Conservation (phyloP, 305 asterid species). For the Fraxinus angustifolia region DNA sequence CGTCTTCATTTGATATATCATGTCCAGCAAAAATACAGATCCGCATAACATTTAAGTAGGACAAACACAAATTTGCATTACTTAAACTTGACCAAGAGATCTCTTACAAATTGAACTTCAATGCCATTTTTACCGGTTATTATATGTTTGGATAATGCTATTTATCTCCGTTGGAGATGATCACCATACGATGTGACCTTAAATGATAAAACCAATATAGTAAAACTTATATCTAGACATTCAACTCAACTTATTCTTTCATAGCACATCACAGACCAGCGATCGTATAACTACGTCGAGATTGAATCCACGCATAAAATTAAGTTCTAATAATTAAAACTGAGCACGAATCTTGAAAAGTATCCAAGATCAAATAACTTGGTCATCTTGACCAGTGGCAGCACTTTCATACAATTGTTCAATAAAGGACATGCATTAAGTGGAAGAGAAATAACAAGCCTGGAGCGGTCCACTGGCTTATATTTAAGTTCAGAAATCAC, state of each 20-base stretch:
- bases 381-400: background rate
- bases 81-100: no score
- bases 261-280: background rate
- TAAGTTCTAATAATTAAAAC: background rate
- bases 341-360: background rate
- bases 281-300: background rate
- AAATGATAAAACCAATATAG: no score
- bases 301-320: background rate
- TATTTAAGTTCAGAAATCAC: background rate
- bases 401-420: background rate
- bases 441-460: background rate
- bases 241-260: background rate
- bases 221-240: no score
- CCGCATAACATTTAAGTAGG: no score
- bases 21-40: no score
- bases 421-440: background rate
- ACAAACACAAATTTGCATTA: no score
- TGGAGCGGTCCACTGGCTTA: background rate
- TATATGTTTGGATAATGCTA: no score
- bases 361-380: background rate
- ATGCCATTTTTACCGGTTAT: no score
- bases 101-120: no score
- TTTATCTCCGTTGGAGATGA: no score
- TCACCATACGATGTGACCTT: no score
- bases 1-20: no score